Evolutionary conservation across 2,329 filamentous ascomycete species (phyloP).

Genomic region (Aureobasidium sp.): DNA sequence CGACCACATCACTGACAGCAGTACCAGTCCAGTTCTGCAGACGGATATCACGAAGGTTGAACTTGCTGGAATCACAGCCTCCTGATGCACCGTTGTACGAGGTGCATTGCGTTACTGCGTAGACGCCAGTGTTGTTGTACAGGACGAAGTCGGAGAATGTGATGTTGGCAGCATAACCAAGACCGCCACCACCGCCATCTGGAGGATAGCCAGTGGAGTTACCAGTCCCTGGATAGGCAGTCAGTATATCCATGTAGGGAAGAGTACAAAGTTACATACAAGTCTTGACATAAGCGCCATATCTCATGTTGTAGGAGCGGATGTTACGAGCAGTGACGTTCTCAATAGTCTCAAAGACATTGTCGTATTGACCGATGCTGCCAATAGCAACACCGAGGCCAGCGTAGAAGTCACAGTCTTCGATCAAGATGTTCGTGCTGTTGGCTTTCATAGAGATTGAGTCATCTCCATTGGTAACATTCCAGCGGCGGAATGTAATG

Average conservation of each 20-base stretch:
- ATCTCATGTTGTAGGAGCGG: conserved; percentile 36
- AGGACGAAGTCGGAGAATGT: conserved; percentile 26
- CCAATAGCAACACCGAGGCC: conserved; percentile 49
- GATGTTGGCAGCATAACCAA: conserved; percentile 36
- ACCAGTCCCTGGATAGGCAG: conserved; percentile 35
- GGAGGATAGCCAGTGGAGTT: conserved; percentile 29
- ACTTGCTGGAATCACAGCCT: conserved; percentile 24
- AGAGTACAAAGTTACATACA: conserved; percentile 20
- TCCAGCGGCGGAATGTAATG: conserved; percentile 44
- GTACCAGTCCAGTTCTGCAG: conserved; percentile 24
- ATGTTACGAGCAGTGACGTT: conserved; percentile 43
- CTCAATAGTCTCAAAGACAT: conserved; percentile 41
- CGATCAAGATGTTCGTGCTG: conserved; percentile 45
- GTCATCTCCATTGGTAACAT: conserved; percentile 46
- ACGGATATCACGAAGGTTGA: conserved; percentile 28
- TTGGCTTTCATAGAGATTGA: conserved; percentile 49
- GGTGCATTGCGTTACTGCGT: conserved; percentile 22
- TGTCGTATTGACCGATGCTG: conserved; percentile 48
- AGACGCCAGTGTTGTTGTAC: conserved; percentile 15
- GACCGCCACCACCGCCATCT: conserved; percentile 51
- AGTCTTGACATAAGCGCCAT: conserved; percentile 48
- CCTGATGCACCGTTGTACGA: conserved; percentile 18
- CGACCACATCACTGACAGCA: conserved; percentile 17
- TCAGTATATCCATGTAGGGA: neutral
- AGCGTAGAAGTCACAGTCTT: conserved; percentile 41